These are phyloP conservation scores for Mrakia frigida DNA, from an alignment of 768 basidiomycete species.

Conservation along the genomic window DNA sequence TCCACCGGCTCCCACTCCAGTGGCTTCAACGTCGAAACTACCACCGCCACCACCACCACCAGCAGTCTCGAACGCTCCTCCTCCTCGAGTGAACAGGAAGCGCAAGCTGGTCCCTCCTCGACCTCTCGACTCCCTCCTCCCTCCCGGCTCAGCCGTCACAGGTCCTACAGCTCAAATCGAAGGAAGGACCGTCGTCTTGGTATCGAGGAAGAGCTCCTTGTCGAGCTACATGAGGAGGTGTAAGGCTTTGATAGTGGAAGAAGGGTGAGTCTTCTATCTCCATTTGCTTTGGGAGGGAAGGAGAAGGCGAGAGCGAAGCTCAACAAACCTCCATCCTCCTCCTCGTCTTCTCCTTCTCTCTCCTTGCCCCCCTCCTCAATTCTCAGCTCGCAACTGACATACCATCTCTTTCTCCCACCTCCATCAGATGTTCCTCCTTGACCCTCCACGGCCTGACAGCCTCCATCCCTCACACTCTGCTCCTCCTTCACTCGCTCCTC, in stretches of 20 bases:
- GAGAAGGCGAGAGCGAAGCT: not conserved
- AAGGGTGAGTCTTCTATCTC: conserved; percentile 39
- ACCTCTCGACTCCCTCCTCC: conserved; percentile 13
- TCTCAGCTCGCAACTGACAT: not conserved
- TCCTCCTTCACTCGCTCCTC: conserved; percentile 42
- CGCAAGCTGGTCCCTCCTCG: conserved; percentile 29
- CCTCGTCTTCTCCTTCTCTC: not conserved
- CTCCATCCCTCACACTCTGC: conserved; percentile 43
- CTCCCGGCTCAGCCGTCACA: conserved; percentile 28
- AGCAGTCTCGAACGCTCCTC: not conserved
- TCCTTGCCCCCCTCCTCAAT: not conserved
- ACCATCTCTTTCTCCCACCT: not conserved
- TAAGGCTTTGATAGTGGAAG: conserved; percentile 42
- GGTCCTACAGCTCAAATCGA: conserved; percentile 37
- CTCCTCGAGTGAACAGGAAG: not conserved
- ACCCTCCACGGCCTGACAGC: conserved; percentile 42
- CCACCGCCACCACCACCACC: not conserved
- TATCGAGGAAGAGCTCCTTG: conserved; percentile 41
- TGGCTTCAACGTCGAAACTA: not conserved
- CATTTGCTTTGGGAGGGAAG: not conserved
- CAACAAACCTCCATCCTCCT: no score
- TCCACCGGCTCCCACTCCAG: not conserved
- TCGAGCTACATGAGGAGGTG: conserved; percentile 43
- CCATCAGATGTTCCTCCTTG: conserved; percentile 28
- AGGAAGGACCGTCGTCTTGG: conserved; percentile 41